phyloP scores from a whole-genome alignment of 176 grass and related monocot genomes.

The Urochloa ruziziensis region DNA sequence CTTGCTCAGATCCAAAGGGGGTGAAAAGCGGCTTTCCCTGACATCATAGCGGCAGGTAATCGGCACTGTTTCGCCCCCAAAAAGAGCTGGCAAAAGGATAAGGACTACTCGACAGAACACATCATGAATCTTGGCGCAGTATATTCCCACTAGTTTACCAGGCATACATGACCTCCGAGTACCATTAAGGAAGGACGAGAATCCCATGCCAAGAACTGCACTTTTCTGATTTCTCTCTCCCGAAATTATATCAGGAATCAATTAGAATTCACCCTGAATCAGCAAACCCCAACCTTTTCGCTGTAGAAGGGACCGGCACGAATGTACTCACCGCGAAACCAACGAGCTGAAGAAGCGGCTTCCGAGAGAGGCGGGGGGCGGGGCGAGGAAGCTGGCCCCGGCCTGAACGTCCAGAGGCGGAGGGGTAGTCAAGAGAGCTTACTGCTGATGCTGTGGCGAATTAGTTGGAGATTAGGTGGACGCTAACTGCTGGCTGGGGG shows the following conservation, averaged over 20 bases:
- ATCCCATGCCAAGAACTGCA: not conserved
- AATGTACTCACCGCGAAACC: not conserved
- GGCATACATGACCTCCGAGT: not conserved
- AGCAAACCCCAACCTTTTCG: constrained; percentile 4
- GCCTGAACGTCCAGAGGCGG: not conserved
- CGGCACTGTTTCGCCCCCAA: not conserved
- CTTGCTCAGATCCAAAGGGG: not conserved
- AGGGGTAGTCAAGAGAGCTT: not conserved
- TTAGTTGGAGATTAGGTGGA: not conserved
- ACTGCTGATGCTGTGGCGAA: not conserved
- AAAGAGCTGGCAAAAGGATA: not conserved
- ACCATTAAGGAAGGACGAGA: not conserved
- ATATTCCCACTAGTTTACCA: not conserved
- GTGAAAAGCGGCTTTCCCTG: not conserved
- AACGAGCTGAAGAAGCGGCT: not conserved
- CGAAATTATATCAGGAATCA: not conserved
- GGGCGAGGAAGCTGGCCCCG: not conserved
- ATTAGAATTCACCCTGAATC: not conserved
- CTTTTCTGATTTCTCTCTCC: not conserved
- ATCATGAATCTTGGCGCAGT: not conserved
- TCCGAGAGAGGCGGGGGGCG: not conserved
- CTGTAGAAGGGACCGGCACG: not conserved
- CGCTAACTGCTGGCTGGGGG: not conserved
- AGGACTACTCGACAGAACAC: not conserved
- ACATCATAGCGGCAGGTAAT: not conserved